phyloP scores from a whole-genome alignment of 108 stramenopile species.

The Skeletonema grethae region DNA sequence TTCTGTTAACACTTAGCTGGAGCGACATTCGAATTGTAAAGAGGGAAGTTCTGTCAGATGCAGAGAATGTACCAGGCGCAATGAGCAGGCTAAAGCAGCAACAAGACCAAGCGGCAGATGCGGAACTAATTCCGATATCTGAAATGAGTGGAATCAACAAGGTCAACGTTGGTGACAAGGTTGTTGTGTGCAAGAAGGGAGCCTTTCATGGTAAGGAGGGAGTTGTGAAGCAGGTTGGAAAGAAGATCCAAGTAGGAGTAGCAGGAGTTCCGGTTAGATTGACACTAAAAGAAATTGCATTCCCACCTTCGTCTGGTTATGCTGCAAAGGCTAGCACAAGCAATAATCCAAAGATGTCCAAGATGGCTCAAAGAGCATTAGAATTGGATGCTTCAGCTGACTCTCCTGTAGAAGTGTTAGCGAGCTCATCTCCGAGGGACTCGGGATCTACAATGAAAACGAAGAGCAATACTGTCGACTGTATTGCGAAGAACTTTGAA shows the following conservation, averaged over 20 bases:
- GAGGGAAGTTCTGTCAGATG: constrained; percentile 75
- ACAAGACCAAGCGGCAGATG: constrained; percentile 29
- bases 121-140: constrained; percentile 75
- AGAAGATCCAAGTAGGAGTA: constrained; percentile 68
- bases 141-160: constrained; percentile 58
- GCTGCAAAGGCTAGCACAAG: neutral
- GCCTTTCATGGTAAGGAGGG: constrained; percentile 74
- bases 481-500: constrained; percentile 80
- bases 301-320: constrained; percentile 29
- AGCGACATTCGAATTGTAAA: constrained; percentile 85
- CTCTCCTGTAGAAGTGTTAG: constrained; percentile 10
- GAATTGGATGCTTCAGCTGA: constrained; percentile 26
- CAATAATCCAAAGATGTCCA: constrained; percentile 36
- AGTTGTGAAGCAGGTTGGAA: constrained; percentile 56
- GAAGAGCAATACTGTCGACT: constrained; percentile 85
- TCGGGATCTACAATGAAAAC: constrained; percentile 59
- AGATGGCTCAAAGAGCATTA: constrained; percentile 67
- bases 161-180: constrained; percentile 61
- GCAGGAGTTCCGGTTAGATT: constrained; percentile 57
- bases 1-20: constrained; percentile 53
- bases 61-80: constrained; percentile 70
- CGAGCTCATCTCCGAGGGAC: constrained; percentile 15
- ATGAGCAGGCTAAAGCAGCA: constrained; percentile 50
- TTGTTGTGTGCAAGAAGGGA: constrained; percentile 71
- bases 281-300: constrained; percentile 69